Evolutionary conservation across 495 filamentous ascomycete species (phyloP).

Genomic region (Poronia punctata): DNA sequence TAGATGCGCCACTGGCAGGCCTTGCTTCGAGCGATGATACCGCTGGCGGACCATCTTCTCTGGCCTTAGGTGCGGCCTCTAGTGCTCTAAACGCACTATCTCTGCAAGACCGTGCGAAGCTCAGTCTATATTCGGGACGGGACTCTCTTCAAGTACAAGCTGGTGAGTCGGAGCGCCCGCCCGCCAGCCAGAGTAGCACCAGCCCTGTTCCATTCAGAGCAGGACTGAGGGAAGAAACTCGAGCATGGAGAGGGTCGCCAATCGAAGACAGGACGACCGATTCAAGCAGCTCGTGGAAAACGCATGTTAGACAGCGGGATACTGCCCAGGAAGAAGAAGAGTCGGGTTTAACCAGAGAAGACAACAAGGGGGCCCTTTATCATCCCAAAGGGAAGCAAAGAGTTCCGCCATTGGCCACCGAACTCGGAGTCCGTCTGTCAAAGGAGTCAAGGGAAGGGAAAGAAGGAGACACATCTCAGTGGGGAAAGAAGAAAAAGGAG

Average conservation of each 20-base stretch:
- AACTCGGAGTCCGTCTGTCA: slow-evolving; percentile 25
- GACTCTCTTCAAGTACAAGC: slow-evolving; percentile 9
- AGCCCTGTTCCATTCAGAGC: slow-evolving; percentile 1
- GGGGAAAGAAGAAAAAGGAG: slow-evolving; percentile 38
- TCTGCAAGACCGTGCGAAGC: slow-evolving; percentile 21
- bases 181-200: slow-evolving; percentile 8
- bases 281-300: slow-evolving; percentile 17
- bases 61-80: slow-evolving; percentile 42
- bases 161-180: slow-evolving; percentile 6
- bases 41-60: slow-evolving; percentile 21
- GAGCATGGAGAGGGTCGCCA: slow-evolving; percentile 11
- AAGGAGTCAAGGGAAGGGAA: slow-evolving; percentile 26
- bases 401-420: slow-evolving; percentile 6
- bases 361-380: slow-evolving; percentile 6
- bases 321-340: slow-evolving; percentile 12
- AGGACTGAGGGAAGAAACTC: neutral
- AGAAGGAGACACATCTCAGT: slow-evolving; percentile 39
- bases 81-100: slow-evolving; percentile 34
- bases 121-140: slow-evolving; percentile 10
- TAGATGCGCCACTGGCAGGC: slow-evolving; percentile 16
- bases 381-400: slow-evolving; percentile 22
- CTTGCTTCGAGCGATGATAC: slow-evolving; percentile 20
- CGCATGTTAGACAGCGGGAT: slow-evolving; percentile 6
- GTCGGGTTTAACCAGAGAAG: slow-evolving; percentile 14
- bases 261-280: slow-evolving; percentile 10